Evolutionary conservation across 768 basidiomycete genomes (phyloP).

Genomic region (Sarcomyxa edulis): DNA sequence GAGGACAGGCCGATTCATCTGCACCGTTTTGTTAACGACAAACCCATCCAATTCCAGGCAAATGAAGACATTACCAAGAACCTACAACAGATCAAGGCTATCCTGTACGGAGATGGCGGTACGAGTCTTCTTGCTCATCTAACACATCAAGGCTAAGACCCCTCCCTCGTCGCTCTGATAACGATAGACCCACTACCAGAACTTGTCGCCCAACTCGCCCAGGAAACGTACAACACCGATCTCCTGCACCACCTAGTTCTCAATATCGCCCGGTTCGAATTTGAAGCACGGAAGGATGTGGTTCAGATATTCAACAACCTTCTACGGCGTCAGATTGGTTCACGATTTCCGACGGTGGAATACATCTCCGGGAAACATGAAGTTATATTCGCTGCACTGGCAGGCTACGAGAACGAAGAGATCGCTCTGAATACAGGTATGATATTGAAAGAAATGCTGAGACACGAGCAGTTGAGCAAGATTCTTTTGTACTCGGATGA

Average conservation of each 20-base stretch:
- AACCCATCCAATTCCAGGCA: too few relatives aligned
- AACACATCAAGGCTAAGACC: slow-evolving; percentile 1
- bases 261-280: slow-evolving; percentile 85
- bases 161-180: slow-evolving; percentile 4
- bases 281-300: slow-evolving; percentile 86
- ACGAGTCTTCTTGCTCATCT: too few relatives aligned
- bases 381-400: slow-evolving; percentile 75
- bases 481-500: slow-evolving; percentile 89
- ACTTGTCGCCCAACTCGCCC: slow-evolving; percentile 88
- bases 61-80: slow-evolving; percentile 87
- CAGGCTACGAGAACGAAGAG: slow-evolving; percentile 94
- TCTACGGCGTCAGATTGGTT: slow-evolving; percentile 85
- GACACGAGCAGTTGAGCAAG: slow-evolving; percentile 87
- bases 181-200: slow-evolving; percentile 77
- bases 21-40: too few relatives aligned
- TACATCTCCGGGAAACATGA: slow-evolving; percentile 77
- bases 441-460: slow-evolving; percentile 95
- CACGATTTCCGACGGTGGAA: slow-evolving; percentile 94
- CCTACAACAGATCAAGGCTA: slow-evolving; percentile 83
- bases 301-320: slow-evolving; percentile 89
- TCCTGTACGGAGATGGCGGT: slow-evolving; percentile 89
- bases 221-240: slow-evolving; percentile 92
- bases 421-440: slow-evolving; percentile 96
- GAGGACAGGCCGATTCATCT: not conserved
- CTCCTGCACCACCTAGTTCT: slow-evolving; percentile 76